phyloP scores from a whole-genome alignment of 2,329 filamentous ascomycete genomes.

The Amesomyces nigricolor region DNA sequence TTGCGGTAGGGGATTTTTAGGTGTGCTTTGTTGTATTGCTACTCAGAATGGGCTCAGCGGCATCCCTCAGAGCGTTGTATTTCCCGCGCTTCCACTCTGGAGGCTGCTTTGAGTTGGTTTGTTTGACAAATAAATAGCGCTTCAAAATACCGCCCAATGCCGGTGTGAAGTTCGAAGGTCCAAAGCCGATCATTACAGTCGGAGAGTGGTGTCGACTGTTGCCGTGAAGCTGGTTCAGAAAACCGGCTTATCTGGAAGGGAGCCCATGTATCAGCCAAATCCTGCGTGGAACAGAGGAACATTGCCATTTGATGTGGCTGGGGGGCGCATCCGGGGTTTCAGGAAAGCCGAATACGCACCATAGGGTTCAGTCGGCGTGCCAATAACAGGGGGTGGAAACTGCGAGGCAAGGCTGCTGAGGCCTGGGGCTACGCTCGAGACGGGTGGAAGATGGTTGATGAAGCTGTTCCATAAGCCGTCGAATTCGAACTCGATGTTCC shows the following conservation, averaged over 20 bases:
- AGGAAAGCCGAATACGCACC: slow-evolving; percentile 15
- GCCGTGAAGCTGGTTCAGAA: not conserved
- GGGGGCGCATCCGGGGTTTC: slow-evolving; percentile 12
- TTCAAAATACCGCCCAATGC: not conserved
- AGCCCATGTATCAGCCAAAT: slow-evolving; percentile 16
- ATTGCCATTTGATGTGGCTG: slow-evolving; percentile 1
- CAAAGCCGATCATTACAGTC: not conserved
- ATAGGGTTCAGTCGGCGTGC: slow-evolving; percentile 16
- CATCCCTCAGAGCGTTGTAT: not conserved
- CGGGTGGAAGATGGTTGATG: slow-evolving; percentile 24
- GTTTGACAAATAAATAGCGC: not conserved
- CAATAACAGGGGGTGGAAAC: slow-evolving; percentile 17
- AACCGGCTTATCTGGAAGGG: slow-evolving; percentile 8
- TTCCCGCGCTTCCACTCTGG: not conserved
- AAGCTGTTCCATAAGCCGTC: slow-evolving; percentile 33
- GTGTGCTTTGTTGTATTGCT: not conserved
- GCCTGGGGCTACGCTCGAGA: slow-evolving; percentile 15
- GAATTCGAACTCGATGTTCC: slow-evolving; percentile 35
- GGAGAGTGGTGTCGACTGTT: not conserved
- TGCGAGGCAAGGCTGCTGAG: slow-evolving; percentile 18
- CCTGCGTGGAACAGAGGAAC: slow-evolving; percentile 18
- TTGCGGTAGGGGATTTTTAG: not conserved
- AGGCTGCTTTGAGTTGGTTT: not conserved
- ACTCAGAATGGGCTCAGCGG: not conserved
- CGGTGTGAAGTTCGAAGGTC: too few relatives aligned